Evolutionary conservation across 2,329 filamentous ascomycete species (phyloP), one percentile per base, ranked within the genome.

Genomic region (Zasmidium citrigriseum): DNA sequence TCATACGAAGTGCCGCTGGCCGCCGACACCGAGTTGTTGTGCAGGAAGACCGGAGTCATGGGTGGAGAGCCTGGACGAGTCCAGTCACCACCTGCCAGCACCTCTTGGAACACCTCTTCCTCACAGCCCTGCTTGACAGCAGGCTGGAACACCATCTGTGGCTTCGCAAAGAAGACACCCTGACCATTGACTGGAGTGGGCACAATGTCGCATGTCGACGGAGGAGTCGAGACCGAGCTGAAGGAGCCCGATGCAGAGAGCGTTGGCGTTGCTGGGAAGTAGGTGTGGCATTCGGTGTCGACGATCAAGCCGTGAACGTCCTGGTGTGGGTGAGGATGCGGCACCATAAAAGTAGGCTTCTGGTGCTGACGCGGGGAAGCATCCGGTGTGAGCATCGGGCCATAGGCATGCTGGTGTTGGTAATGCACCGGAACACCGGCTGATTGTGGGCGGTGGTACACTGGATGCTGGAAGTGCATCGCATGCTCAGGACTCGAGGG

Each of bases 161-260:
- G 66, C 60, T 68, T 67, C 20, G 59, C 59, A 54, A 68, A 67
- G 62, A 70, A 71, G 14, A 66, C 61, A n/a, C 48, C 51, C 62
- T 90, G 88, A 44, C 90, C 80, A 77, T 91, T 90, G 73, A 93
- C 81, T 2, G 92, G 91, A n/a, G 91, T 96, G 63, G 89, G 88
- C 58, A 96, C 77, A 64, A 91, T 79, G 62, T 92, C 90, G 72
- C 83, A 88, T 75, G 83, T 88, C 62, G 89, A 89, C 52, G 83
- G 84, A 25, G 93, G 91, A 82, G 91, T 96, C 79, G 90, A 91
- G 70, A 91, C 89, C 57, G 85, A 87, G 81, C 92, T 96, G 64
- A 85, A 87, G 78, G 93, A 96, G 65, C 89, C 89, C 25, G 91
- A 89, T 2, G 89, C 88, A 22, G 93, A 96, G 68, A 97, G 83